Evolutionary conservation across 495 filamentous ascomycete genomes (phyloP).

Genomic region (Neurospora hispaniola): DNA sequence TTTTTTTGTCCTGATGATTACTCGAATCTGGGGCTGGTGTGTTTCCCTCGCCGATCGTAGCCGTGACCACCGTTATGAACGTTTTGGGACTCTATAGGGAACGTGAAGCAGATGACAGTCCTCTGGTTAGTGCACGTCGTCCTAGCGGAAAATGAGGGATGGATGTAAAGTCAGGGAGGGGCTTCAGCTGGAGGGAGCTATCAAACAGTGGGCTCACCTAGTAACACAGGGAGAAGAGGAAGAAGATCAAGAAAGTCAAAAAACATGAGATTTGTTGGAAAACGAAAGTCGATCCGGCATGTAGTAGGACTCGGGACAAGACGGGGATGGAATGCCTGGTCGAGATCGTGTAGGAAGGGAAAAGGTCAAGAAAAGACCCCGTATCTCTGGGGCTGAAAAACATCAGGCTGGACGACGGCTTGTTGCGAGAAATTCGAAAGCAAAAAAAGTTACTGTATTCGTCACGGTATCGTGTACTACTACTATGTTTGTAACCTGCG

Average conservation of each 20-base stretch:
- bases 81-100: neutral
- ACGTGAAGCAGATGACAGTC: neutral
- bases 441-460: constrained; percentile 3
- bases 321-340: neutral
- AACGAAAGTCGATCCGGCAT: neutral
- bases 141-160: neutral
- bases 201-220: neutral
- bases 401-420: constrained; percentile 1
- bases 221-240: neutral
- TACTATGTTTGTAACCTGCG: neutral
- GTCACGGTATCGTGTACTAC: neutral
- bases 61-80: neutral
- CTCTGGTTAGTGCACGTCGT: neutral
- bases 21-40: neutral
- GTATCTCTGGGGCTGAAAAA: neutral
- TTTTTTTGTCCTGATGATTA: neutral
- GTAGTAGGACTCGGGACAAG: neutral
- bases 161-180: neutral
- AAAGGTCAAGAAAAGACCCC: neutral
- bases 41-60: neutral
- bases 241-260: neutral
- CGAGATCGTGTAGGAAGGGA: neutral
- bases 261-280: neutral
- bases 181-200: neutral
- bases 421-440: constrained; percentile 1